Evolutionary conservation across 73 alveolate species (phyloP).

Genomic region (Paramecium primaurelia): DNA sequence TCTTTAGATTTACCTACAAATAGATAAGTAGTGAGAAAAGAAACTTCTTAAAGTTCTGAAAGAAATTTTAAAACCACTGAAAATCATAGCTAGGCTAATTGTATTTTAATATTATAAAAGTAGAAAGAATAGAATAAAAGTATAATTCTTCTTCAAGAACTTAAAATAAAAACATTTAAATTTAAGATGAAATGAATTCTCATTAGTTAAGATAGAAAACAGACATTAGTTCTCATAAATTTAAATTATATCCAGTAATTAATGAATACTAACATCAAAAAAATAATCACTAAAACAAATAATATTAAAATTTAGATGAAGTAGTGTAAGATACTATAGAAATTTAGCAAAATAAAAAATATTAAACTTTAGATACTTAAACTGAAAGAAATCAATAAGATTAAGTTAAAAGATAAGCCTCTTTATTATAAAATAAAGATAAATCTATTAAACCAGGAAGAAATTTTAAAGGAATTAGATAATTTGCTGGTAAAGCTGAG

Average conservation of each 20-base stretch:
- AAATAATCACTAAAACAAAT: neutral
- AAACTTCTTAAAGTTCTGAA: neutral
- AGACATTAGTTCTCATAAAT: neutral
- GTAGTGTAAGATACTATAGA: neutral
- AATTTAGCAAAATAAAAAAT: neutral
- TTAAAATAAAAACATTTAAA: neutral
- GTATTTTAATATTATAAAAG: neutral
- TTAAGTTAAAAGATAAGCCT: neutral
- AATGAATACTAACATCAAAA: neutral
- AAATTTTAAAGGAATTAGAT: neutral
- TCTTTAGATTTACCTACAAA: neutral
- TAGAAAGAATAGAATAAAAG: neutral
- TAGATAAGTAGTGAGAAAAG: neutral
- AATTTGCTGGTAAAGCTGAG: neutral
- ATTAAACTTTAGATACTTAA: neutral
- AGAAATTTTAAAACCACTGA: neutral
- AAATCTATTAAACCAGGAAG: neutral
- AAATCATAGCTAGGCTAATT: neutral
- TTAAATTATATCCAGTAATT: neutral
- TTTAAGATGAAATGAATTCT: neutral
- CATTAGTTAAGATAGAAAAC: neutral
- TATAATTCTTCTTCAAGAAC: neutral
- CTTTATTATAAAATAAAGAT: neutral
- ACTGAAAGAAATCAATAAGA: neutral
- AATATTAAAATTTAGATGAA: neutral